Evolutionary conservation across 2,329 filamentous ascomycete species (phyloP).

Genomic region (Botrytis galanthina): DNA sequence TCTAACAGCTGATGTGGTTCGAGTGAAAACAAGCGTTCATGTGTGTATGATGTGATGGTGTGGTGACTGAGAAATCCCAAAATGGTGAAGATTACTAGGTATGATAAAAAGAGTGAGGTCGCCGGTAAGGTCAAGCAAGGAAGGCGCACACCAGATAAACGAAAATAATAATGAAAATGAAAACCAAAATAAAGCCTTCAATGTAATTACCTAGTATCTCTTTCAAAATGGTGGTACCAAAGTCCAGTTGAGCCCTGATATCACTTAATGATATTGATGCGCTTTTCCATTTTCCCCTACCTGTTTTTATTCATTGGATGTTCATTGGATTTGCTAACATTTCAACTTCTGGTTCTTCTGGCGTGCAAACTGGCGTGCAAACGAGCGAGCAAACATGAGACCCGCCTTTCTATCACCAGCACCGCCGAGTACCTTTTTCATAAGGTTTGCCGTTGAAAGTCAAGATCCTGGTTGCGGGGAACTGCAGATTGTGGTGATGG

Average conservation of each 20-base stretch:
- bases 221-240: neutral
- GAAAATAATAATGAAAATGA: neutral
- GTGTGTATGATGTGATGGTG: neutral
- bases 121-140: neutral
- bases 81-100: too few relatives aligned
- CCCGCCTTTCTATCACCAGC: neutral
- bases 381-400: neutral
- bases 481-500: neutral
- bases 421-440: neutral
- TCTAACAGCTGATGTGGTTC: neutral
- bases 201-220: neutral
- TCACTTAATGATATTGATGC: neutral
- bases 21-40: neutral
- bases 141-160: neutral
- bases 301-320: neutral
- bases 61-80: neutral
- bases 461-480: neutral
- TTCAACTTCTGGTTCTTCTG: neutral
- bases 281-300: neutral
- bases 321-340: neutral
- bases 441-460: neutral
- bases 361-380: neutral
- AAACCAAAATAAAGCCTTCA: neutral
- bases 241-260: neutral
- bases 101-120: neutral